A percentile compares a stretch with the other conserved stretches of the same genome.
These are phyloP conservation scores for Rhipidocladum racemiflorum DNA, from an alignment of 176 grass and related monocot species.

Conservation along the genomic window DNA sequence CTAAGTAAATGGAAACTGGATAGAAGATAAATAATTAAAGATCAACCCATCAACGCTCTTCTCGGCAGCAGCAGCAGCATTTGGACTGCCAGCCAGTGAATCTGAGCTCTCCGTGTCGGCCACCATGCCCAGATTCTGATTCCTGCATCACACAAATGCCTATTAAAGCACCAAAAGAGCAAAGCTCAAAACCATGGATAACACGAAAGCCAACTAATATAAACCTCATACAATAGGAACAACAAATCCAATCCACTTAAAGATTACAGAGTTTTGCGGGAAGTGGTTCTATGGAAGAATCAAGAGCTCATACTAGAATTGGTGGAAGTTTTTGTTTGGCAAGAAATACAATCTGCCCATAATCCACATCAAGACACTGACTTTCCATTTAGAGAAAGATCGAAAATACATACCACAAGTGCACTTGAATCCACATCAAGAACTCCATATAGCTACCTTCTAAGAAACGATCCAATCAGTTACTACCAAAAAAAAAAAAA, in stretches of 20 bases:
- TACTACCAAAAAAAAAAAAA: neutral
- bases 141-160: conserved; percentile 16
- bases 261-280: neutral
- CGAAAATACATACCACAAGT: neutral
- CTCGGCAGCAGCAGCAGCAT: conserved; percentile 19
- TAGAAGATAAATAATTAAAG: neutral
- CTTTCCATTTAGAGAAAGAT: neutral
- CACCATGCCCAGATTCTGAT: conserved; percentile 44
- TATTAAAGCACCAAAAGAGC: neutral
- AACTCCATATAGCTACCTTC: neutral
- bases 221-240: neutral
- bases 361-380: conserved; percentile 3
- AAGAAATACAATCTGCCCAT: conserved; percentile 7
- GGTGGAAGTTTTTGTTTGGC: neutral
- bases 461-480: neutral
- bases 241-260: neutral
- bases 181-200: neutral
- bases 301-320: neutral
- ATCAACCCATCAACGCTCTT: conserved; percentile 34
- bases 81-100: conserved; percentile 38
- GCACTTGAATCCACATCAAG: neutral
- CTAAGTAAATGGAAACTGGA: neutral
- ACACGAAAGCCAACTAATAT: neutral
- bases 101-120: conserved; percentile 38
- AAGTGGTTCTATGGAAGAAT: neutral